Evolutionary conservation across 257 asterid genomes (phyloP).

Genomic region (Anisodus tanguticus): DNA sequence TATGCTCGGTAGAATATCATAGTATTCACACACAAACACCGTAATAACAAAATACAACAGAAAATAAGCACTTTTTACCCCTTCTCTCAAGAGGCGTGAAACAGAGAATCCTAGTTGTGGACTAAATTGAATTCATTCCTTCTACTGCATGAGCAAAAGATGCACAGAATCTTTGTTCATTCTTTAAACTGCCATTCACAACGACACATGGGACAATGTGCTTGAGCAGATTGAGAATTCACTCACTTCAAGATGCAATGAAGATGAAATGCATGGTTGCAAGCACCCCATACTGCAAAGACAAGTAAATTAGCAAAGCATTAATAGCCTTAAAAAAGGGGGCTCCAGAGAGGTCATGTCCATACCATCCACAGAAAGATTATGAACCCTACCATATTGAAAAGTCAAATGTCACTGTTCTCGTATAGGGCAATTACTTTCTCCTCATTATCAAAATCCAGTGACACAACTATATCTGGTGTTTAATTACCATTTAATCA

Average conservation of each 20-base stretch:
- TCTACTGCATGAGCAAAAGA: background rate
- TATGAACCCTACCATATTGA: background rate
- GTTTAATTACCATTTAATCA: background rate
- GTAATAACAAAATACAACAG: background rate
- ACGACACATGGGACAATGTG: conserved; percentile 96
- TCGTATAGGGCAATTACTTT: background rate
- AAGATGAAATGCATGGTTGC: conserved; percentile 94
- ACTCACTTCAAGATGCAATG: conserved; percentile 97
- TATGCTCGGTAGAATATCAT: background rate
- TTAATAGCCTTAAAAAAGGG: background rate
- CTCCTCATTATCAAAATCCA: background rate
- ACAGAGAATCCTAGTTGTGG: background rate
- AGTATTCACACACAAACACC: background rate
- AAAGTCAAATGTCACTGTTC: background rate
- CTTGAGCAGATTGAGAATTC: conserved; percentile 81
- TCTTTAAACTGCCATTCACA: conserved; percentile 94
- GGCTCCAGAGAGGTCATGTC: background rate
- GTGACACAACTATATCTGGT: conserved; percentile 1
- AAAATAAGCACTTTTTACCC: background rate
- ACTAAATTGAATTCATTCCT: background rate
- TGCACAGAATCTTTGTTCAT: conserved; percentile 30
- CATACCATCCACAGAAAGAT: background rate
- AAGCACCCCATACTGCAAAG: conserved; percentile 78
- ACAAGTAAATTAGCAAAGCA: conserved; percentile 7
- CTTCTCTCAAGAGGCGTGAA: background rate